phyloP scores from a whole-genome alignment of 257 asterid genomes.

The Lithospermum erythrorhizon region DNA sequence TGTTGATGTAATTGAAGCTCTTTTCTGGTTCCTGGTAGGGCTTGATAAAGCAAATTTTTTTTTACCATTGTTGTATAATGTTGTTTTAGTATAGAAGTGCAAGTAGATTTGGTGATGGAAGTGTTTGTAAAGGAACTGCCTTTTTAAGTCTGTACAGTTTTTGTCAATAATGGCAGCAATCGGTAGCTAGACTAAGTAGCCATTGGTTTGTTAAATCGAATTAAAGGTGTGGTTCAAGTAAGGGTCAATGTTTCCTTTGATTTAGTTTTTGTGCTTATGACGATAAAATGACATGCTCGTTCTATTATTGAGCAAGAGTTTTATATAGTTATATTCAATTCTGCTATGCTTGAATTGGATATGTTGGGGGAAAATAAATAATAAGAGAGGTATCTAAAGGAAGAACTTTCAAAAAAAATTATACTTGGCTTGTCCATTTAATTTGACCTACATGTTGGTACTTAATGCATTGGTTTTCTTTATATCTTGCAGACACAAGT shows the following conservation, averaged over 20 bases:
- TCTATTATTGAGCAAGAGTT: neutral
- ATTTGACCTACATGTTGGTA: constrained; percentile 7
- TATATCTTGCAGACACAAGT: constrained; percentile 70
- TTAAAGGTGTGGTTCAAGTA: neutral
- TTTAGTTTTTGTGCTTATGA: neutral
- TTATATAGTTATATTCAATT: neutral
- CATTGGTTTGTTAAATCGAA: neutral
- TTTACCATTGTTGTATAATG: neutral
- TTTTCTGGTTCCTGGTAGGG: neutral
- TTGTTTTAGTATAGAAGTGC: neutral
- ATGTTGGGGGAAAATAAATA: neutral
- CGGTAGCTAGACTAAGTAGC: neutral
- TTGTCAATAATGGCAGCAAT: neutral
- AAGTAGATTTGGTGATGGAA: neutral
- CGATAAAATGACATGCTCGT: too few species aligned
- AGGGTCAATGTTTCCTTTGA: neutral
- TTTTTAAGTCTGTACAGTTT: neutral
- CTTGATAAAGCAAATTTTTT: neutral
- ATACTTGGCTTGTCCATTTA: neutral
- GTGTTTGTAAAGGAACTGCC: neutral
- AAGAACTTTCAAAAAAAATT: too few species aligned
- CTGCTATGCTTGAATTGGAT: neutral
- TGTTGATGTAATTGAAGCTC: neutral
- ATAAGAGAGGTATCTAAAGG: too few species aligned
- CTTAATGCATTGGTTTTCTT: constrained; percentile 2